Evolutionary conservation across 106 monocot species (phyloP).

Genomic region (Chionographis japonica): DNA sequence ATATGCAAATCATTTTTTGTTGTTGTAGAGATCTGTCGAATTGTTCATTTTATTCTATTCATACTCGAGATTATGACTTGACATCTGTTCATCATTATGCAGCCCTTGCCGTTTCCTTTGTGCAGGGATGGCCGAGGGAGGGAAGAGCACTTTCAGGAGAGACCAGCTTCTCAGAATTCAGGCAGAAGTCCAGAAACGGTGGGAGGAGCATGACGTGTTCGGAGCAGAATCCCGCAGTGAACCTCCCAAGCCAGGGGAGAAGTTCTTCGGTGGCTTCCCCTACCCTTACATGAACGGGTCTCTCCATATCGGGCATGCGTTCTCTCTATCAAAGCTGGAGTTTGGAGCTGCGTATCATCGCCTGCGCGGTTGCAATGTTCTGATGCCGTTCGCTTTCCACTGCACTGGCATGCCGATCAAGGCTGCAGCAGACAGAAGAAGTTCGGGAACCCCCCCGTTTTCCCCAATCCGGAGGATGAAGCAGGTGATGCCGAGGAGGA

Average conservation of each 20-base stretch:
- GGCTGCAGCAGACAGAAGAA: constrained; percentile 71
- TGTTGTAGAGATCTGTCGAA: no score
- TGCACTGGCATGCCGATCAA: constrained; percentile 98
- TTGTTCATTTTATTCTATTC: no score
- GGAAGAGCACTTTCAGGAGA: constrained; percentile 66
- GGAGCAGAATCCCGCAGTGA: constrained; percentile 32
- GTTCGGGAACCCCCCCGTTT: constrained; percentile 72
- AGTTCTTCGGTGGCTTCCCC: constrained; percentile 92
- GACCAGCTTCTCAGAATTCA: constrained; percentile 70
- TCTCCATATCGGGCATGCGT: constrained; percentile 82
- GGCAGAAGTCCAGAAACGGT: constrained; percentile 44
- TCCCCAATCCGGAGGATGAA: constrained; percentile 39
- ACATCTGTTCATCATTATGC: no score
- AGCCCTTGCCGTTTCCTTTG: no score
- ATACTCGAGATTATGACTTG: no score
- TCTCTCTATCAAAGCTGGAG: constrained; percentile 76
- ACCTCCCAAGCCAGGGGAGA: constrained; percentile 51
- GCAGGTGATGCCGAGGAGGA: constrained; percentile 4
- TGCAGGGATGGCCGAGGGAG: no score
- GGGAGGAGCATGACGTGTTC: constrained; percentile 70
- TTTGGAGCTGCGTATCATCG: constrained; percentile 73
- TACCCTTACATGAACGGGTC: constrained; percentile 95
- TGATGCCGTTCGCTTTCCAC: constrained; percentile 88
- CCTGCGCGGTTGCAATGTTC: constrained; percentile 67
- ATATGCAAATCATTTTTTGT: no score